These are phyloP conservation scores for Arachis stenosperma DNA, from an alignment of 306 rosid species.

Conservation along the genomic window DNA sequence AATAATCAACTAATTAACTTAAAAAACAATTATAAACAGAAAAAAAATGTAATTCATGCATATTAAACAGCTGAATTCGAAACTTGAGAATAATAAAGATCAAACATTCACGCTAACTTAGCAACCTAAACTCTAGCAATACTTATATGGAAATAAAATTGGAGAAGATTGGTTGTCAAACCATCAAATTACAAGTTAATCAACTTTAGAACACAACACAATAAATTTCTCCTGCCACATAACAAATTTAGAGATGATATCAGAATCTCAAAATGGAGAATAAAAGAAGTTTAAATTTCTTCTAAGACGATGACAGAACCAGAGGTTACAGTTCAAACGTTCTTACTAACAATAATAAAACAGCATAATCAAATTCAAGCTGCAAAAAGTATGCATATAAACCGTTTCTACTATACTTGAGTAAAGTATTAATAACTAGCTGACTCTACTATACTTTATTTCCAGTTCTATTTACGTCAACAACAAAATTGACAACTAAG, in stretches of 20 bases:
- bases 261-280: not conserved
- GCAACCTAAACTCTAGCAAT: constrained; percentile 25
- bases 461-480: too few species aligned
- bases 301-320: not conserved
- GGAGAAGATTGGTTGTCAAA: constrained; percentile 23
- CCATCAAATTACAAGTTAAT: constrained; percentile 23
- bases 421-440: too few species aligned
- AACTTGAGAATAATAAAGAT: constrained; percentile 10
- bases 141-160: constrained; percentile 7
- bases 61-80: too few species aligned
- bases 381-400: not conserved
- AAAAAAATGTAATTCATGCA: too few species aligned
- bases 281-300: constrained; percentile 3
- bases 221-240: constrained; percentile 31
- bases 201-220: constrained; percentile 21
- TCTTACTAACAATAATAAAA: constrained; percentile 15
- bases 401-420: too few species aligned
- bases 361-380: constrained; percentile 9
- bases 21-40: too few species aligned
- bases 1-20: too few species aligned
- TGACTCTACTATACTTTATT: too few species aligned
- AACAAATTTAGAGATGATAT: constrained; percentile 13
- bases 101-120: not conserved
- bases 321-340: not conserved
- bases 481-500: too few species aligned